Base-by-base conservation (phyloP, 208 protist species). In the Porcisia hertigi region DNA sequence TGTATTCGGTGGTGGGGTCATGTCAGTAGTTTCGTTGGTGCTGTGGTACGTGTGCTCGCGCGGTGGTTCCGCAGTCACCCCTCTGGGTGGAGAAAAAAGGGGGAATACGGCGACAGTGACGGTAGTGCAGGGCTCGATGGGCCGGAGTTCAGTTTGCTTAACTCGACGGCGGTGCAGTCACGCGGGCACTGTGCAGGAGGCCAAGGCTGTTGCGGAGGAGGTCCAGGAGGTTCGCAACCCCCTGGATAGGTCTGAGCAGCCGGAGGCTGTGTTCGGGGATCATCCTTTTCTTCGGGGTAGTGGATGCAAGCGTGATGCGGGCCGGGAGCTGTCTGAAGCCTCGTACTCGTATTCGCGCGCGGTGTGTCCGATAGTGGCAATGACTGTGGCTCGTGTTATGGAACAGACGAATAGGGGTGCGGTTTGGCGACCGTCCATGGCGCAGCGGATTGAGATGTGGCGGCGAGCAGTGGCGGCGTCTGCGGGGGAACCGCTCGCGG, bases 1-100 rank as follows among this genome's bases (percentile, higher is more conserved):
- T 69, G 74, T 90, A 34, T n/a, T n/a, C n/a, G 25, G 91, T n/a
- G 53, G 55, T 11, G 82, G 75, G 49, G 47, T 45, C 14, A 5
- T 23, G 0, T 3, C 45, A 25, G 7, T 66, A 85, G 30, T 36
- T 87, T 43, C 69, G 20, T 18, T 54, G 23, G 9, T 66, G 62
- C 39, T 47, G 39, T 34, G 8, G 39, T 41, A 3, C 6, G 1
- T 2, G 8, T 11, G 18, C 20, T 2, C 2, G 2, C 5, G 59
- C 1, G 14, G 62, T n/a, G n/a, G n/a, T n/a, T n/a, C n/a, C n/a
- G n/a, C n/a, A n/a, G n/a, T n/a, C n/a, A n/a, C n/a, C n/a, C 7
- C 2, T 9, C 39, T 34, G 7, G 12, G 0, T 34, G 4, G 20
- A 16, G 12, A 7, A 71, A 79, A 20, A 79, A 86, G 36, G 43